Evolutionary conservation across 345 rosid species (phyloP).

Genomic region (Gossypium mustelinum): DNA sequence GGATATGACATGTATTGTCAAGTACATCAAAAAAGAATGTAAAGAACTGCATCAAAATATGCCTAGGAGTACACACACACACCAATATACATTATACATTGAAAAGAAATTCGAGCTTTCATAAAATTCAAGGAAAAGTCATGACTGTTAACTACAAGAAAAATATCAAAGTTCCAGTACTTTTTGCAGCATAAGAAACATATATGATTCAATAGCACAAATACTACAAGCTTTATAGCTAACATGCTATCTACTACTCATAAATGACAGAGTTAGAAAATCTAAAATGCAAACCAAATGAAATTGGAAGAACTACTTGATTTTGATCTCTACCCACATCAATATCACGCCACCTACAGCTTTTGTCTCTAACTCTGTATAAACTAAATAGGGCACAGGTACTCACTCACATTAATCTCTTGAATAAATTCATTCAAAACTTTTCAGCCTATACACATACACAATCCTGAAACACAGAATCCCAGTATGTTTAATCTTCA

Average conservation of each 20-base stretch:
- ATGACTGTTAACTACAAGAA: not conserved
- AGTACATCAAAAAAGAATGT: not conserved
- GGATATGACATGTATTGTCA: constrained; percentile 8
- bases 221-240: not conserved
- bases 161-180: not conserved
- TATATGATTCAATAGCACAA: not conserved
- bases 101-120: not conserved
- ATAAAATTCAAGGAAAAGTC: not conserved
- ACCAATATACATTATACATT: not conserved
- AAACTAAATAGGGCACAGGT: not conserved
- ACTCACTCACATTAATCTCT: not conserved
- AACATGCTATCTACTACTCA: not conserved
- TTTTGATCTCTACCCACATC: not conserved
- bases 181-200: not conserved
- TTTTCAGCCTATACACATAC: not conserved
- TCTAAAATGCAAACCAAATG: not conserved
- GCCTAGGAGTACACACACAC: too few species aligned
- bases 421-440: not conserved
- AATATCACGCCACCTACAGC: not conserved
- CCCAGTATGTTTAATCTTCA: not conserved
- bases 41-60: not conserved
- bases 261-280: constrained; percentile 6
- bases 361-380: not conserved
- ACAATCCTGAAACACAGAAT: not conserved
- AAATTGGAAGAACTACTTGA: not conserved